These are phyloP conservation scores for Colletotrichum euphorbiae DNA, from an alignment of 2,329 filamentous ascomycete species.

Conservation along the genomic window DNA sequence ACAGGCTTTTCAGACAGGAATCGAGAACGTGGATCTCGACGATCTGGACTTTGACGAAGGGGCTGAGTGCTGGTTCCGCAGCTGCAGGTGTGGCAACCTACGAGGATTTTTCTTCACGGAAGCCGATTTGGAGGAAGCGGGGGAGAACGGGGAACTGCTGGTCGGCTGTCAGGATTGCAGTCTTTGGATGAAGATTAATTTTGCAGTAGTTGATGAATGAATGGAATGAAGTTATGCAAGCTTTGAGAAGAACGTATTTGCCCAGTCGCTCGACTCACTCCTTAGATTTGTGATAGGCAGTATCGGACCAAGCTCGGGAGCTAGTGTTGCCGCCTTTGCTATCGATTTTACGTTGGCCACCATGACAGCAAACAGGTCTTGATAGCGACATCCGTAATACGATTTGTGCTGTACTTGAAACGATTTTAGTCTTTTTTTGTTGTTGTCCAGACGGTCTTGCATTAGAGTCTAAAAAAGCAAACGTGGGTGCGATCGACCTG, in stretches of 20 bases:
- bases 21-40: constrained; percentile 74
- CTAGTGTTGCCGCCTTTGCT: no score
- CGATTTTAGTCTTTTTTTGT: constrained; percentile 64
- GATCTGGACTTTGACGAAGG: constrained; percentile 67
- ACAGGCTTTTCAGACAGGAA: constrained; percentile 64
- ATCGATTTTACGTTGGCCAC: no score
- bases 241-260: no score
- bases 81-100: constrained; percentile 73
- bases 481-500: constrained; percentile 57
- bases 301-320: no score
- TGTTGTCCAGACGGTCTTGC: constrained; percentile 66
- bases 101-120: constrained; percentile 70
- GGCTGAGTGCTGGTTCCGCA: constrained; percentile 62
- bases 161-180: constrained; percentile 76
- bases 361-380: no score
- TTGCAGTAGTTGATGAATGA: constrained; percentile 61
- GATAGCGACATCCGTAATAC: not conserved
- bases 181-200: constrained; percentile 73
- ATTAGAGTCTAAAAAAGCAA: constrained; percentile 68
- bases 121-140: constrained; percentile 68
- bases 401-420: constrained; percentile 48
- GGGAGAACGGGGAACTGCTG: constrained; percentile 69
- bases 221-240: no score
- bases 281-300: no score
- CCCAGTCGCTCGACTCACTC: no score